phyloP scores from a whole-genome alignment of 2,329 filamentous ascomycete genomes.

The Colletotrichum aenigma region DNA sequence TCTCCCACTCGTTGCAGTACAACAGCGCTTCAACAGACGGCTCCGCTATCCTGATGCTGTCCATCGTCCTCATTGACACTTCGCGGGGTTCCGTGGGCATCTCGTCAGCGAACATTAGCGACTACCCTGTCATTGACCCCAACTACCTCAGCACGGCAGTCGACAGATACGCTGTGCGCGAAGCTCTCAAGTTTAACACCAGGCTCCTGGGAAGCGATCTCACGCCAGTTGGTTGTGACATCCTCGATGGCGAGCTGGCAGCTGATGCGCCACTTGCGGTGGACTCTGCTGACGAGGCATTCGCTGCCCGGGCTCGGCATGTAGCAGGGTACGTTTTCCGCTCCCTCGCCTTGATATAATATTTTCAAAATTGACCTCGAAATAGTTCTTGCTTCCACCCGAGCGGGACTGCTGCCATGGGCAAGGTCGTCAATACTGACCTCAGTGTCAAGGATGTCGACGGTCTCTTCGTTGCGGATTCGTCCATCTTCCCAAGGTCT shows the following conservation, averaged over 20 bases:
- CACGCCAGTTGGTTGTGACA: slow-evolving; percentile 21
- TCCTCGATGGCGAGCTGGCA: slow-evolving; percentile 27
- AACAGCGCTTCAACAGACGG: slow-evolving; percentile 1
- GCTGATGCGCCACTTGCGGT: slow-evolving; percentile 24
- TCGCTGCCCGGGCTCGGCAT: neutral
- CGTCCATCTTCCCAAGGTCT: slow-evolving; percentile 31
- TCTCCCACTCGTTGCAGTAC: neutral
- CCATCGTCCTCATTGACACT: slow-evolving; percentile 27
- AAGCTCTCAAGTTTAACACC: slow-evolving; percentile 27
- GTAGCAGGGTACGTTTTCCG: neutral
- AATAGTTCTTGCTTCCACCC: slow-evolving; percentile 25
- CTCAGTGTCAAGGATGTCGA: slow-evolving; percentile 39
- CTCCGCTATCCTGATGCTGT: slow-evolving; percentile 19
- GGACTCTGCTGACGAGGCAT: slow-evolving; percentile 25
- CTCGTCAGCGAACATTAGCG: slow-evolving; percentile 20
- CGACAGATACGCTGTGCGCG: slow-evolving; percentile 31
- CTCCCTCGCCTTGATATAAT: rapidly evolving
- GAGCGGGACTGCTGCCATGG: slow-evolving; percentile 32
- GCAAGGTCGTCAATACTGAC: slow-evolving; percentile 33
- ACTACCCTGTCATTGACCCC: slow-evolving; percentile 29
- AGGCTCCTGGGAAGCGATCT: slow-evolving; percentile 22
- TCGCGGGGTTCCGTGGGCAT: slow-evolving; percentile 31
- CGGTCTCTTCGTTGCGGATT: slow-evolving; percentile 40
- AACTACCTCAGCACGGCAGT: slow-evolving; percentile 33
- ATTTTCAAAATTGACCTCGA: neutral